Conservation (phyloP, 2,329 filamentous ascomycete genomes). For the Exophiala sp. region DNA sequence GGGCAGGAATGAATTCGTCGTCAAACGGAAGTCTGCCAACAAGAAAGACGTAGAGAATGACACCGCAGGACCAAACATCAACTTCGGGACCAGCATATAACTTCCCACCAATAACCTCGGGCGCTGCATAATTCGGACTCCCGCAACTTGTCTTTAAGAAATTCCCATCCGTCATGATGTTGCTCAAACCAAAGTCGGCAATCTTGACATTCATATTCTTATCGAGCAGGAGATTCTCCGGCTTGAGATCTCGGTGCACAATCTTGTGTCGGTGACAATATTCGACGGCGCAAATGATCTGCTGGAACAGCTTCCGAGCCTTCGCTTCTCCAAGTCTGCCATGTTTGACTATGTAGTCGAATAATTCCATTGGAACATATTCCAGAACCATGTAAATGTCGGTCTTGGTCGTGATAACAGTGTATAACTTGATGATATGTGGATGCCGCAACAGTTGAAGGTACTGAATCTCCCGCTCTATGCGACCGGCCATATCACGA, state of each 20-base stretch:
- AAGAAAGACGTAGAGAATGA: constrained; percentile 64
- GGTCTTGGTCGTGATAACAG: constrained; percentile 87
- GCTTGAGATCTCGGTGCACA: constrained; percentile 94
- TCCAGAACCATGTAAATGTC: constrained; percentile 99
- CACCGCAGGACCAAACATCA: constrained; percentile 74
- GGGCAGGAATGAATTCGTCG: constrained; percentile 93
- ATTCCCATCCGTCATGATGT: constrained; percentile 99
- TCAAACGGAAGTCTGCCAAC: constrained; percentile 80
- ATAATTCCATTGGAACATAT: constrained; percentile 92
- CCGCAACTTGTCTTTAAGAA: constrained; percentile 98
- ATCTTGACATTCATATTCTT: constrained; percentile 98
- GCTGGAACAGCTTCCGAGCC: constrained; percentile 97
- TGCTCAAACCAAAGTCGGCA: constrained; percentile 96
- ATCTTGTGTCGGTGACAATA: constrained; percentile 99
- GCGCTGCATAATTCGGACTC: constrained; percentile 96
- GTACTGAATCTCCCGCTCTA: constrained; percentile 98
- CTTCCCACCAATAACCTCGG: constrained; percentile 96
- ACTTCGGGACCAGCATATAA: constrained; percentile 96
- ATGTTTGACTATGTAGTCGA: constrained; percentile 96
- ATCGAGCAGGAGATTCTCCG: constrained; percentile 92
- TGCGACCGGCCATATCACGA: constrained; percentile 93
- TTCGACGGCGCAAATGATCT: constrained; percentile 97
- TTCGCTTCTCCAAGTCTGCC: constrained; percentile 87
- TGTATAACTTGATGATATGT: constrained; percentile 99
- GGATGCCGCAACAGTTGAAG: constrained; percentile 91